Evolutionary conservation across 345 rosid genomes (phyloP).

Genomic region (Citrus australasica): DNA sequence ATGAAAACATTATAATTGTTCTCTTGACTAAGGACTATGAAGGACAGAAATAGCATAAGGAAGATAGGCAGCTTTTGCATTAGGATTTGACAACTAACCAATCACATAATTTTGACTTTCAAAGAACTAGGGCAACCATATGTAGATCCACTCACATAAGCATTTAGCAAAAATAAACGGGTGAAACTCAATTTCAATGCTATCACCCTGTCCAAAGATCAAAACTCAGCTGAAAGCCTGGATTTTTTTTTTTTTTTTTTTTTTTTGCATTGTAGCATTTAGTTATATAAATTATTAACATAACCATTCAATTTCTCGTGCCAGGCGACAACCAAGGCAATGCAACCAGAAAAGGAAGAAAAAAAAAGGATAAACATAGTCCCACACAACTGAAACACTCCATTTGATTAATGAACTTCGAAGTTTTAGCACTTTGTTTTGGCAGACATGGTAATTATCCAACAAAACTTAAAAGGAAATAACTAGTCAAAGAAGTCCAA

Average conservation of each 20-base stretch:
- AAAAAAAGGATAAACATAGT: neutral
- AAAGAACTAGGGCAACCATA: neutral
- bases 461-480: neutral
- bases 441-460: neutral
- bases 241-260: neutral
- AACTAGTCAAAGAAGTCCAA: slow-evolving; percentile 18
- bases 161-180: neutral
- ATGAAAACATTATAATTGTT: neutral
- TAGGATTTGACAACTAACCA: neutral
- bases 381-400: neutral
- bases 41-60: neutral
- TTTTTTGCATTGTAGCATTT: neutral
- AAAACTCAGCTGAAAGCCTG: neutral
- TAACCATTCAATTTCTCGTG: neutral
- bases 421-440: slow-evolving; percentile 6
- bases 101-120: neutral
- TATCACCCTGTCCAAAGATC: neutral
- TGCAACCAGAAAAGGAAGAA: neutral
- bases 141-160: neutral
- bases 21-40: neutral
- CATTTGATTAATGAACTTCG: neutral
- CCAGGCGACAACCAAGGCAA: neutral
- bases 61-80: neutral
- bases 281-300: neutral
- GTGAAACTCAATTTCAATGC: neutral